These are phyloP conservation scores for Fonsecaea monophora DNA, from an alignment of 2,329 filamentous ascomycete species.

Conservation along the genomic window DNA sequence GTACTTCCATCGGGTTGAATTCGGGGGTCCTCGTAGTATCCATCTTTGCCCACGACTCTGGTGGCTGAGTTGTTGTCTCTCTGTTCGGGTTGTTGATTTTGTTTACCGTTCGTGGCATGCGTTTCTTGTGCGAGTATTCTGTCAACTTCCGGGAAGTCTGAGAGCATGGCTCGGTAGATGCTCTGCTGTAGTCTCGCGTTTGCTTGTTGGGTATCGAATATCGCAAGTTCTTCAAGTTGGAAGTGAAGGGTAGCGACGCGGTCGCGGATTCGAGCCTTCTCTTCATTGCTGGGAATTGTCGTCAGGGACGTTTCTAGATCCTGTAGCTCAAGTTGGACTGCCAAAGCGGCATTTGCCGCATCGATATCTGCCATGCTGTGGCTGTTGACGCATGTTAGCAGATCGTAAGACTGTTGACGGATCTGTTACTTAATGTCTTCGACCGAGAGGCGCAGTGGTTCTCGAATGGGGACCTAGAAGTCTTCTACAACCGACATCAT, in stretches of 20 bases:
- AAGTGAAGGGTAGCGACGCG: conserved; percentile 7
- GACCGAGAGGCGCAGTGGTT: neutral
- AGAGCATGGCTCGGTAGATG: conserved; percentile 30
- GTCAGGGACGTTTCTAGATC: conserved; percentile 4
- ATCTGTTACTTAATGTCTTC: neutral
- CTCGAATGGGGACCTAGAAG: neutral
- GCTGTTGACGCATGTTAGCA: neutral
- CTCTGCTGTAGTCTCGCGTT: conserved; percentile 23
- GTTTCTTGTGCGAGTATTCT: conserved; percentile 8
- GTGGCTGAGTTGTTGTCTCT: neutral
- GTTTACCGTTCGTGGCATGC: neutral
- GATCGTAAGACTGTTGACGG: neutral
- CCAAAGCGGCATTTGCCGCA: neutral
- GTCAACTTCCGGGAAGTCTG: conserved; percentile 19
- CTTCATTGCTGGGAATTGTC: neutral
- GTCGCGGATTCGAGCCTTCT: conserved; percentile 1
- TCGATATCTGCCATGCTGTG: conserved; percentile 1
- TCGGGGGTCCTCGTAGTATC: conserved; percentile 23
- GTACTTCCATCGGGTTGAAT: conserved; percentile 15
- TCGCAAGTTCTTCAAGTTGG: conserved; percentile 16
- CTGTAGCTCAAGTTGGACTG: conserved; percentile 11
- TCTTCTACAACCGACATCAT: neutral
- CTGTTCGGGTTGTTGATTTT: neutral
- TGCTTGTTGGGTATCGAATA: neutral
- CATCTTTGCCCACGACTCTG: conserved; percentile 13